These are phyloP conservation scores for Calocera cornea DNA, from an alignment of 768 basidiomycete genomes.

Conservation along the genomic window DNA sequence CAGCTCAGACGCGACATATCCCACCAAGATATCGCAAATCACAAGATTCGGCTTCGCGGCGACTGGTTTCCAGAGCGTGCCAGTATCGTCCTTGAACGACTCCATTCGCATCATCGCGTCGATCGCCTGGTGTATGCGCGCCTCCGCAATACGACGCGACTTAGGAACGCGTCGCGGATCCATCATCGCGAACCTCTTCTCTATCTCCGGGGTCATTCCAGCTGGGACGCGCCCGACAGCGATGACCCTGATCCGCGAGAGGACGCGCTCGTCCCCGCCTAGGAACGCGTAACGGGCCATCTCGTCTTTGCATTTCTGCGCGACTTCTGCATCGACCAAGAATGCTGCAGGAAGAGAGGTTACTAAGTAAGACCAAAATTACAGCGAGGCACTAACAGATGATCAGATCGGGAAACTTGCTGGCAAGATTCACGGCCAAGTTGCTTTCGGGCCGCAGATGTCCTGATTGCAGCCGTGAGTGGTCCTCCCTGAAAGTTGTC, in stretches of 20 bases:
- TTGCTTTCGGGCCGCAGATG: background rate
- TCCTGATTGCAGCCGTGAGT: background rate
- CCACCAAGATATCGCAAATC: background rate
- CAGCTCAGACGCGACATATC: background rate
- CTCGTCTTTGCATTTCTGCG: background rate
- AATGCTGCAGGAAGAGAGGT: background rate
- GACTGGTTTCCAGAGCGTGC: background rate
- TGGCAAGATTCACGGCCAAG: background rate
- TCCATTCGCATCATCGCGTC: background rate
- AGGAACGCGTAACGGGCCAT: background rate
- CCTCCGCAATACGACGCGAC: background rate
- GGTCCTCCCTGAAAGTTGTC: background rate
- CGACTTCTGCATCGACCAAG: constrained; percentile 1
- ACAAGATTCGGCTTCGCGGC: background rate
- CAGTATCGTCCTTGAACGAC: background rate
- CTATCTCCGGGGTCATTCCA: background rate
- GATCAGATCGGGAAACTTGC: background rate
- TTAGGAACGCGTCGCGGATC: background rate
- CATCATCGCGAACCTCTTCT: background rate
- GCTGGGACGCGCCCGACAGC: background rate
- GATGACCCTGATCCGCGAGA: background rate
- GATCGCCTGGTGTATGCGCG: background rate
- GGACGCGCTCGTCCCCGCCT: background rate
- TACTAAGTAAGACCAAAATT: background rate
- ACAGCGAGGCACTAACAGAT: background rate